These are phyloP conservation scores for Avena eriantha DNA, from an alignment of 176 grass and related monocot species.

Conservation along the genomic window DNA sequence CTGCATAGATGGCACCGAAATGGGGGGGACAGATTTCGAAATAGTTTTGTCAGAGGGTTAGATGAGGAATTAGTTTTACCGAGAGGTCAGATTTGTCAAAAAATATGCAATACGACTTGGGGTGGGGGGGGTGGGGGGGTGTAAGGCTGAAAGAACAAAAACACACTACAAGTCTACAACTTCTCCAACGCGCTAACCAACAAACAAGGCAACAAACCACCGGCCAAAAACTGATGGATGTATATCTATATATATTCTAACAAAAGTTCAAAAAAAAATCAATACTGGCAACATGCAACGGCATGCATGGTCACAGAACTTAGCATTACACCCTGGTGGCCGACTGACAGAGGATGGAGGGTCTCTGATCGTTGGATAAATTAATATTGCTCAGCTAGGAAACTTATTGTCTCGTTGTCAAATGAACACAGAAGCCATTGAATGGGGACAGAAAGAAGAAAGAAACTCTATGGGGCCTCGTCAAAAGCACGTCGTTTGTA, in stretches of 20 bases:
- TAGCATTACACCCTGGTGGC: not conserved
- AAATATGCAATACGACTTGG: no score
- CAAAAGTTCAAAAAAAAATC: not conserved
- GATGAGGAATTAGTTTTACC: no score
- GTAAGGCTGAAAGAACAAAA: not conserved
- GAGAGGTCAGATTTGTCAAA: no score
- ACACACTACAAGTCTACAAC: not conserved
- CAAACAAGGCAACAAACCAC: no score
- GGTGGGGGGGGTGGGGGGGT: no score
- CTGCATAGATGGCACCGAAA: no score
- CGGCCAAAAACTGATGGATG: not conserved
- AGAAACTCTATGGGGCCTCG: not conserved
- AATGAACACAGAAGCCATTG: slow-evolving; percentile 42
- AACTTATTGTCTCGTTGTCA: slow-evolving; percentile 43
- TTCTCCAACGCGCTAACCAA: not conserved
- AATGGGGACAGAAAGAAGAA: not conserved
- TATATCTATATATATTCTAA: not conserved
- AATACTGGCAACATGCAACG: not conserved
- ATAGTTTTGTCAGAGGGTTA: no score
- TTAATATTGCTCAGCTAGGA: not conserved
- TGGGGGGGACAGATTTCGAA: no score
- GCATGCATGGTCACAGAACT: not conserved
- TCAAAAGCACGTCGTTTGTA: slow-evolving; percentile 21
- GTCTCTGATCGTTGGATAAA: slow-evolving; percentile 1
- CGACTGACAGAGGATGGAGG: not conserved